Base-by-base conservation (phyloP, 768 basidiomycete genomes). In the Hortiboletus campestris region DNA sequence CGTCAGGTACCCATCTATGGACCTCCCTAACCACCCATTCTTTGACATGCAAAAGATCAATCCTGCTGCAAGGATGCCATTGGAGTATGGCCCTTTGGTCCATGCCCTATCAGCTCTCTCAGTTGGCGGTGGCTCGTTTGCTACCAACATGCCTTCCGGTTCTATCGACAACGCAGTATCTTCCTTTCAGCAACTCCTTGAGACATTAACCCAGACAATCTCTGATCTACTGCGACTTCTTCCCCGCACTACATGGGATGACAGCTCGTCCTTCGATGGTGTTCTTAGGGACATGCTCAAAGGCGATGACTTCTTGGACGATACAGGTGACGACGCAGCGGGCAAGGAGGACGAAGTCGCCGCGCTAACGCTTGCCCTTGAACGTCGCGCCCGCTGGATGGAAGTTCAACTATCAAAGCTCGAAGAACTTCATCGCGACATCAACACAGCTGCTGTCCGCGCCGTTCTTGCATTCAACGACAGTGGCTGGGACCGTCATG, bases 371-470 rank as follows among this genome's bases (percentile, higher is more conserved):
- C 75, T 88, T 46, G 91, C 90, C 9, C 80, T 94, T 43, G 91
- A 92, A 67, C 85, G 89, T 57, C 88, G 92, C n/a, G 92, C 91
- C 16, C 80, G 89, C 41, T 94, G 91, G 90, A 93, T 94, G 89
- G 91, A 94, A 71, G 88, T 91, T 20, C 91, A 93, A 69, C 72
- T 94, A 17, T 89, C 89, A 0, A 93, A 94, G 67, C 76, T 94
- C 35, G 91, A 94, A 70, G 91, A 91, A 64, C 77, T 94, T 34
- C 91, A 94, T 62, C 86, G 89, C 29, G 91, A 94, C 61, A 93
- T 94, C 73, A 94, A 94, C 70, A 89, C 84, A 3, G 91, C 91
- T 7, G 90, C 91, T 5, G 89, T 92, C 28, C 81, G 86, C 28
- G 89, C 89, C 8, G 85, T 92, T 20, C 78, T 93, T 25, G 81